A percentile compares a stretch with the other conserved stretches of the same genome.
Evolutionary conservation across 1,284 basidiomycete genomes (phyloP).

Genomic region (Phellopilus nigrolimitatus): DNA sequence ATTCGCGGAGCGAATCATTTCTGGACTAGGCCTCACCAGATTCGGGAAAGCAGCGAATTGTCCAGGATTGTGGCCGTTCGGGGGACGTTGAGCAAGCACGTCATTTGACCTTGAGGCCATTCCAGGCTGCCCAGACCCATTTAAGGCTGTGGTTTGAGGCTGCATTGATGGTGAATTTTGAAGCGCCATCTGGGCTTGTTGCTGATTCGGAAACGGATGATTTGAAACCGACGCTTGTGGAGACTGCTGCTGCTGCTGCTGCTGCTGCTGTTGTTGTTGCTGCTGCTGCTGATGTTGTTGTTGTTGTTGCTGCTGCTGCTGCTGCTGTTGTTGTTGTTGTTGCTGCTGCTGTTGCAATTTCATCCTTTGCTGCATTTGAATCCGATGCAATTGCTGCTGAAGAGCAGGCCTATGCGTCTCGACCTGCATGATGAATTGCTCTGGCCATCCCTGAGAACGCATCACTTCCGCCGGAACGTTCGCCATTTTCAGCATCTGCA

Average conservation of each 20-base stretch:
- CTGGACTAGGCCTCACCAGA: not conserved
- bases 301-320: conserved; percentile 7
- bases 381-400: conserved; percentile 23
- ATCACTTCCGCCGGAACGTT: conserved; percentile 45
- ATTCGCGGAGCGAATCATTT: not conserved
- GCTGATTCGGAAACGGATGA: not conserved
- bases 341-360: not conserved
- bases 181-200: not conserved
- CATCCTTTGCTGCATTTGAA: conserved; percentile 23
- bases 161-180: not conserved
- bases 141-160: not conserved
- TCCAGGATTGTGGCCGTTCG: not conserved
- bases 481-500: conserved; percentile 34
- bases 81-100: not conserved
- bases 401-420: conserved; percentile 45
- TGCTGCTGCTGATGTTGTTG: not conserved
- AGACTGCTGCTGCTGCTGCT: conserved; percentile 1
- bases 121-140: conserved; percentile 2
- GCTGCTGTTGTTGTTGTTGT: not conserved
- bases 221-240: no score
- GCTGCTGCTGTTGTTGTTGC: not conserved
- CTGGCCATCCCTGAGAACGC: conserved; percentile 44
- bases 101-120: not conserved
- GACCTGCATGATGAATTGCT: conserved; percentile 49
- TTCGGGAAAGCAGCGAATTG: not conserved